Evolutionary conservation across 495 filamentous ascomycete species (phyloP).

Genomic region (Tuber microsphaerosporum): DNA sequence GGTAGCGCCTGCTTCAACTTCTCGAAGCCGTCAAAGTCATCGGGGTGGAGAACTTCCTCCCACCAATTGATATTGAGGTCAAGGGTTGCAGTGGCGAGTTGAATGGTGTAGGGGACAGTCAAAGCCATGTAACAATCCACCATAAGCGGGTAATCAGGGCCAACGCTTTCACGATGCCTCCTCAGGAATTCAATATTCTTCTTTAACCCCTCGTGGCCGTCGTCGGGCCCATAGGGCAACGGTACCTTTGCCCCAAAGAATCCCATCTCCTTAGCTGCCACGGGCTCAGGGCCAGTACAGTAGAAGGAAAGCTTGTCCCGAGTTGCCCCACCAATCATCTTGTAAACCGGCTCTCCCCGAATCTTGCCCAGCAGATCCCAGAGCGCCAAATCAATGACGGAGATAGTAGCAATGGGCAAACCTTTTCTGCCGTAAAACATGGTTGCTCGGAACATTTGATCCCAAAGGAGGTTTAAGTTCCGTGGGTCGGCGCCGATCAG

Average conservation of each 20-base stretch:
- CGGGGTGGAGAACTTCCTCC: slow-evolving; percentile 85
- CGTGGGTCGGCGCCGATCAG: slow-evolving; percentile 80
- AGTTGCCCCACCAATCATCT: slow-evolving; percentile 81
- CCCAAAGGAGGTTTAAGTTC: slow-evolving; percentile 79
- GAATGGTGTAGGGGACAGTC: slow-evolving; percentile 84
- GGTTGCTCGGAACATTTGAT: slow-evolving; percentile 89
- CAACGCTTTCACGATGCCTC: slow-evolving; percentile 74
- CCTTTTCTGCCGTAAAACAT: slow-evolving; percentile 96
- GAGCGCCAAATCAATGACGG: slow-evolving; percentile 81
- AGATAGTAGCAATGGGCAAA: slow-evolving; percentile 80
- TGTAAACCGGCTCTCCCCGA: slow-evolving; percentile 86
- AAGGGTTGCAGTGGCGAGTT: slow-evolving; percentile 70
- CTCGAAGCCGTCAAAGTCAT: slow-evolving; percentile 83
- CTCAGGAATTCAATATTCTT: slow-evolving; percentile 85
- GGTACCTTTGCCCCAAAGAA: slow-evolving; percentile 87
- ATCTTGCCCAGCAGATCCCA: slow-evolving; percentile 91
- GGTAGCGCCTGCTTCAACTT: slow-evolving; percentile 84
- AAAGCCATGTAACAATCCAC: slow-evolving; percentile 96
- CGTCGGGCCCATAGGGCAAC: slow-evolving; percentile 78
- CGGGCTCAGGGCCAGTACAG: slow-evolving; percentile 82
- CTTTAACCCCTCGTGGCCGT: slow-evolving; percentile 67
- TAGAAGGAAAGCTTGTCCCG: slow-evolving; percentile 77
- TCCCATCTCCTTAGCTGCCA: slow-evolving; percentile 68
- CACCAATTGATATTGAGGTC: slow-evolving; percentile 91
- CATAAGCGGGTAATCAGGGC: slow-evolving; percentile 83